Base-by-base conservation (phyloP, 208 protist genomes). In the Acanthamoeba healyi region DNA sequence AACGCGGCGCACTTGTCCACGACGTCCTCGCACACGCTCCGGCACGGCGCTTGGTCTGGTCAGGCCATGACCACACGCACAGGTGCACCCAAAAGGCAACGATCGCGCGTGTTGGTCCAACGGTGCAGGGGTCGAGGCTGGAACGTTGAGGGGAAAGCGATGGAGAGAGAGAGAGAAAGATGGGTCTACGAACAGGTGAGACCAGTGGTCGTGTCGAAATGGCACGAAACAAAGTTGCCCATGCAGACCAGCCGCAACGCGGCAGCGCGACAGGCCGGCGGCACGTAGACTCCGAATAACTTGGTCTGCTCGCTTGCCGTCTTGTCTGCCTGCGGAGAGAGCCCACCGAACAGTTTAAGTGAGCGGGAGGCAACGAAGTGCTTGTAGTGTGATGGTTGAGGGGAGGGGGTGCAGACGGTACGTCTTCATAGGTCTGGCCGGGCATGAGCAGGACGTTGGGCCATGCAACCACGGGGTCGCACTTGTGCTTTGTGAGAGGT, bases 211-310 rank as follows among this genome's bases (percentile, higher is more conserved):
- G 29, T 7, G 38, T 44, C 29, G 67, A 77, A 77, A 6, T 77
- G n/a, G 67, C 67, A 77, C 1, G 67, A 77, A 14, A 77, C 34
- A 22, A 77, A 77, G 67, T 77, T 77, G 67, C 67, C 67, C 67
- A 77, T 38, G 67, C 67, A 77, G 34, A 77, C 67, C 32, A 77
- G 38, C 6, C 67, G 67, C 34, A 77, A 36, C 7, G 67, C 67
- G 29, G 67, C 67, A n/a, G 40, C 14, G 12, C 67, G 67, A 22
- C 67, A 77, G 1, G 38, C 67, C 6, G 67, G 34, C 34, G 67
- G 67, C 38, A 77, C 67, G 67, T 46, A 77, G 32, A 77, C 38
- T 7, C 67, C 67, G 17, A 77, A 77, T 36, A 77, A 36, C 67
- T 77, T 77, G 67, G 67, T 77, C 67, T 44, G 14, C 58, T 65